Evolutionary conservation across 805 yeast species (phyloP).

Genomic region (Hanseniaspora mollemarum): DNA sequence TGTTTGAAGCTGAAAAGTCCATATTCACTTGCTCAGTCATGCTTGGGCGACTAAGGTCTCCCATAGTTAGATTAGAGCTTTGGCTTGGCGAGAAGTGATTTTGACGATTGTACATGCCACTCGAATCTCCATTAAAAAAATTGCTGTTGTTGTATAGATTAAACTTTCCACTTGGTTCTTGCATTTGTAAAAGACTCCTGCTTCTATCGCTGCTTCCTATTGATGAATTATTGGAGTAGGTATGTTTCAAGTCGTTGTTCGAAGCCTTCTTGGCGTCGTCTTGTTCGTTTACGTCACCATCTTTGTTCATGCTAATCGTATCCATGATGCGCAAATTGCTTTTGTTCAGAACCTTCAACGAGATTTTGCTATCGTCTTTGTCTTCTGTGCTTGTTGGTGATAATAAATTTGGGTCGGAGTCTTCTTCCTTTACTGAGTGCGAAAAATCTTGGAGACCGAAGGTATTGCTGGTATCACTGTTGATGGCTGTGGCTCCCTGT

Average conservation of each 20-base stretch:
- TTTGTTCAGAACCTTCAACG: neutral
- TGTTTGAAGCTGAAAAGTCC: no score
- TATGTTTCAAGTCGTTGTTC: neutral
- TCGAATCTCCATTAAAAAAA: neutral
- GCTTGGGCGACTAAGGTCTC: no score
- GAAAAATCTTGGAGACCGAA: no score
- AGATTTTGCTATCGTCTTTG: neutral
- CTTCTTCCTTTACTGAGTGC: no score
- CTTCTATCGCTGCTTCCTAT: neutral
- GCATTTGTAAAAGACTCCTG: neutral
- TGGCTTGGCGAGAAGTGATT: no score
- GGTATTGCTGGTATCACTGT: no score
- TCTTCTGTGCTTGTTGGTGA: no score
- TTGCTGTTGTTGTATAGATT: neutral
- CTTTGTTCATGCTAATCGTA: neutral
- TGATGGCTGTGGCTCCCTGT: no score
- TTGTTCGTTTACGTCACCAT: neutral
- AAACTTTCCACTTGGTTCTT: neutral
- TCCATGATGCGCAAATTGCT: neutral
- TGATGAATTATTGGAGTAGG: neutral
- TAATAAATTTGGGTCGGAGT: no score
- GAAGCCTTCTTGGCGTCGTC: neutral
- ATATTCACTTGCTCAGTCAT: no score
- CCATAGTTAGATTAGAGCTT: no score
- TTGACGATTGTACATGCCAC: no score